phyloP scores from a whole-genome alignment of 768 basidiomycete species.

The Cubamyces sp. region DNA sequence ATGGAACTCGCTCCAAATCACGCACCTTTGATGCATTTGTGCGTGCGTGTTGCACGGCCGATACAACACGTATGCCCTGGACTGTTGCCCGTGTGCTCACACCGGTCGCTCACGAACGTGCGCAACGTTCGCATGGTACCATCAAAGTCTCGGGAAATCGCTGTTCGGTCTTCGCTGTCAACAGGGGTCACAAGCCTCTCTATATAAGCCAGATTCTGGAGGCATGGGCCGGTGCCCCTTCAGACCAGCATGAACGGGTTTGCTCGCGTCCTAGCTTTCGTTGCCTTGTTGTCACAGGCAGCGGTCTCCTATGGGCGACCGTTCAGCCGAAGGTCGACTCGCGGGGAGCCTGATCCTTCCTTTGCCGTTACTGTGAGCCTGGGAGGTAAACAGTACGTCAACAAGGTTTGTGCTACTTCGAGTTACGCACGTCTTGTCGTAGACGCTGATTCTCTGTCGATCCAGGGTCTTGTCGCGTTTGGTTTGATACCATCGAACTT shows the following conservation, averaged over 20 bases:
- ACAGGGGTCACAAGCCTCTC: neutral
- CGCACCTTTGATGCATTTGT: too few relatives aligned
- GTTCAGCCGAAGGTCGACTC: neutral
- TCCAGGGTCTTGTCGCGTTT: conserved; percentile 60
- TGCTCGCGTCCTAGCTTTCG: neutral
- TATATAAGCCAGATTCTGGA: conserved; percentile 1
- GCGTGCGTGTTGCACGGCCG: too few relatives aligned
- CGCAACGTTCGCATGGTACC: conserved; percentile 8
- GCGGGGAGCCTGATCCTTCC: conserved; percentile 29
- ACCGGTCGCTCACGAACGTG: conserved; percentile 5
- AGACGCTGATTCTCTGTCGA: neutral
- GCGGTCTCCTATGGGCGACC: neutral
- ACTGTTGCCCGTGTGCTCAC: neutral
- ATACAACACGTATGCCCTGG: too few relatives aligned
- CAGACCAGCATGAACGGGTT: neutral
- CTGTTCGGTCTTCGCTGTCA: neutral
- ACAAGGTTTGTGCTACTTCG: conserved; percentile 39
- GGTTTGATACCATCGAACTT: conserved; percentile 64
- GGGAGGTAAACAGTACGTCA: conserved; percentile 46
- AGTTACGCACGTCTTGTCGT: neutral
- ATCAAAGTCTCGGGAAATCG: neutral
- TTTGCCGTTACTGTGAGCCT: conserved; percentile 39
- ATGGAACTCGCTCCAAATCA: too few relatives aligned
- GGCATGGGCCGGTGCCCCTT: neutral
- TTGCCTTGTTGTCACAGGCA: neutral